Conservation (phyloP, 352 stramenopile genomes). For the Globisporangium perplexum region DNA sequence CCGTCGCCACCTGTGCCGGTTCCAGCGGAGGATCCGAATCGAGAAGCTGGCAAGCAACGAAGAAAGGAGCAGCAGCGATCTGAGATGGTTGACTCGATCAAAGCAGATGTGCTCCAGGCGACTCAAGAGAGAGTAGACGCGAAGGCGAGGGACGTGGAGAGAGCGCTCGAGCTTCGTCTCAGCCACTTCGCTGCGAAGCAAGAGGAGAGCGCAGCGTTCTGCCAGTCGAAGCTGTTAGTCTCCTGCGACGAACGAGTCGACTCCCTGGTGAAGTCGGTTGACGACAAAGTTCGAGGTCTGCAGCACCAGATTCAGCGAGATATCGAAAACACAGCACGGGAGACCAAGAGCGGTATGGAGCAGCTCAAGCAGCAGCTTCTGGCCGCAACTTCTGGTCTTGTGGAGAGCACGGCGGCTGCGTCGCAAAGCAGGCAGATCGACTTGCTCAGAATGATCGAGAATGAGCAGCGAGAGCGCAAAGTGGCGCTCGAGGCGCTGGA, state of each 20-base stretch:
- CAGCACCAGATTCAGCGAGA: slow-evolving; percentile 14
- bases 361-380: slow-evolving; percentile 20
- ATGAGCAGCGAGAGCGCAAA: slow-evolving; percentile 49
- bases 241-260: not conserved
- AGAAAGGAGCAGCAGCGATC: slow-evolving; percentile 14
- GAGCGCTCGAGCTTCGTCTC: not conserved
- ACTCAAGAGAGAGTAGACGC: slow-evolving; percentile 3
- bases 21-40: slow-evolving; percentile 2
- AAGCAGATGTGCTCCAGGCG: not conserved
- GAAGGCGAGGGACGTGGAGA: slow-evolving; percentile 14
- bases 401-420: slow-evolving; percentile 16
- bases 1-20: not conserved
- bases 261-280: not conserved
- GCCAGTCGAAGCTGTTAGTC: not conserved
- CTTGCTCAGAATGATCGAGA: slow-evolving; percentile 25
- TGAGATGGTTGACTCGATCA: slow-evolving; percentile 3
- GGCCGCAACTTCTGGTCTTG: slow-evolving; percentile 9
- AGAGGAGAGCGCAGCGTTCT: not conserved
- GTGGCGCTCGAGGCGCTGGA: slow-evolving; percentile 24
- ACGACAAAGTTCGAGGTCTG: slow-evolving; percentile 17
- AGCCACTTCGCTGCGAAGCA: not conserved
- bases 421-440: slow-evolving; percentile 30
- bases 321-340: not conserved
- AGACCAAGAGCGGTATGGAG: not conserved
- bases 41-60: slow-evolving; percentile 16